phyloP scores from a whole-genome alignment of 495 filamentous ascomycete species.

The Daldinia loculata region DNA sequence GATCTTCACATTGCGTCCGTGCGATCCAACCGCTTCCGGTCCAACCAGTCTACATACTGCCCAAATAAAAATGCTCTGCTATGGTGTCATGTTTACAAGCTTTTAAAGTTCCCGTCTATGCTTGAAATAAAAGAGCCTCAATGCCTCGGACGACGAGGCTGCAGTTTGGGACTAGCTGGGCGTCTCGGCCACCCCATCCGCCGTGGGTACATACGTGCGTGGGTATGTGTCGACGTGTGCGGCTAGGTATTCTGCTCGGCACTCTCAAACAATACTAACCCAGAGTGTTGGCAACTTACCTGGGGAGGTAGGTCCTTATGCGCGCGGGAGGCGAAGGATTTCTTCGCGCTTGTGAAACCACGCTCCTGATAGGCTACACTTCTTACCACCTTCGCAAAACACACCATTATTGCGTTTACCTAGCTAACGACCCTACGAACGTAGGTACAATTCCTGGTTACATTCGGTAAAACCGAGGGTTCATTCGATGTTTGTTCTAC shows the following conservation, averaged over 20 bases:
- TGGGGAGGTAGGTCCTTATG: slow-evolving; percentile 31
- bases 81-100: slow-evolving; percentile 28
- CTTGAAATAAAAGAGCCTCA: slow-evolving; percentile 33
- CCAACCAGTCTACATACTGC: slow-evolving; percentile 25
- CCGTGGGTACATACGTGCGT: slow-evolving; percentile 6
- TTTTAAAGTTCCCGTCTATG: slow-evolving; percentile 6
- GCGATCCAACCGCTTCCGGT: slow-evolving; percentile 27
- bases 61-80: slow-evolving; percentile 30
- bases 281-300: slow-evolving; percentile 13
- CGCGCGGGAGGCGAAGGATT: slow-evolving; percentile 39
- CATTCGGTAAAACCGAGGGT: slow-evolving; percentile 34
- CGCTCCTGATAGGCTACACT: slow-evolving; percentile 22
- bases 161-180: slow-evolving; percentile 14
- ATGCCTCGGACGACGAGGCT: slow-evolving; percentile 23
- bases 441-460: slow-evolving; percentile 16
- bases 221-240: slow-evolving; percentile 5
- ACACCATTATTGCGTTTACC: not conserved
- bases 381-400: slow-evolving; percentile 36
- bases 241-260: slow-evolving; percentile 9
- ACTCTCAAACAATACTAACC: slow-evolving; percentile 8
- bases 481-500: slow-evolving; percentile 22
- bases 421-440: not conserved
- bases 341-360: slow-evolving; percentile 26
- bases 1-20: slow-evolving; percentile 37
- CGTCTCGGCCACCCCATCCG: slow-evolving; percentile 11